Base-by-base conservation (phyloP, 768 basidiomycete genomes). In the Russula earlei region DNA sequence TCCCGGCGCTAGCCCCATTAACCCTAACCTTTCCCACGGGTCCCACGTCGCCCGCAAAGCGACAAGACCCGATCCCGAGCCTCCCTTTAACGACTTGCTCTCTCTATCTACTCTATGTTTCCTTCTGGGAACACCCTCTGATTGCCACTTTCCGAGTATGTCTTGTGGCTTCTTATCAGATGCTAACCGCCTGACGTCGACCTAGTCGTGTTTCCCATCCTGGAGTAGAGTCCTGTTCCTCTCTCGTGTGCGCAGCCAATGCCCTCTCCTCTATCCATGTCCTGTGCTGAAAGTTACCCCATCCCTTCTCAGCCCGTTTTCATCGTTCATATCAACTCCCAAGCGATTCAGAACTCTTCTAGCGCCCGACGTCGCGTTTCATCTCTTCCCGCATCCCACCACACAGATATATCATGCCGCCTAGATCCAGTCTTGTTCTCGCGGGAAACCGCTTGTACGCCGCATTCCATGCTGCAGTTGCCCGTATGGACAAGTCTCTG, bases 401-500 rank as follows among this genome's bases (percentile, higher is more conserved):
- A n/a, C n/a, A n/a, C n/a, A n/a, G n/a, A n/a, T 36, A 19, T 22
- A n/a, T 15, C 27, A 62, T 62, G 61, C 42, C 40, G 20, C 45
- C 49, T 42, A 51, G 52, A 49, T 20, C 47, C 8, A 17, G 15
- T 25, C 6, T 61, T 29, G 45, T 46, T 12, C 43, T 56, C 10
- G 20, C 61, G 7, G 22, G 36, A 17, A 62, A 52, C 36, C 49
- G 53, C 19, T 17, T 75, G 33, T 25, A 68, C 3, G 48, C 71
- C 37, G 85, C 87, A 19, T 67, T 90, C 45, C 56, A 75, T 20
- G 79, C 83, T 22, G 87, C 80, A 4, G 76, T 84, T 10, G 78
- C 73, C 27, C 78, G 85, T 9, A 73, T 91, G 25, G 87, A 91
- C 75, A 85, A 83, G 69, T 87, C 85, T 0, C 66, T 89, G n/a